Evolutionary conservation across 1,139 yeast species (phyloP), one percentile per base, ranked within the genome.

Genomic region (Yarrowia galli): DNA sequence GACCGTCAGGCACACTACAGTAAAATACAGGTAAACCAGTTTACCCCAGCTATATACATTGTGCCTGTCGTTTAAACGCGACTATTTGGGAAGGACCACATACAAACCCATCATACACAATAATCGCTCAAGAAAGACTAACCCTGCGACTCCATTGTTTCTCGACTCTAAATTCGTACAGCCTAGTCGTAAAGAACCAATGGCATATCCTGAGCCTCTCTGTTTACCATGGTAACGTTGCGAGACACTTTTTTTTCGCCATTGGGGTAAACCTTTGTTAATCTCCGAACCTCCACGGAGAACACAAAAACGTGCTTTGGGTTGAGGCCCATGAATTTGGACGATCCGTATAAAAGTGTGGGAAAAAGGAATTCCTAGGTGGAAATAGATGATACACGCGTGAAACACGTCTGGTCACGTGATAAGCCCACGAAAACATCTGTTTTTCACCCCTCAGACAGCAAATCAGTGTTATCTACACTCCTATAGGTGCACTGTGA

Each of bases 251-350:
- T 18, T 12, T 9, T n/a, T n/a, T n/a, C n/a, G n/a, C n/a, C n/a
- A n/a, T n/a, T n/a, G 43, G 43, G 20, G 20, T 8, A 45, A 45
- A 15, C 49, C 20, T 23, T 48, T 25, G 53, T 36, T 48, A 48
- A 48, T 48, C 28, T 48, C 54, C 54, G 54, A 48, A 15, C 36
- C 15, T 48, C 54, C 54, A 48, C 54, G 54, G 54, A 48, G 23
- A n/a, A 7, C 9, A 2, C 1, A 25, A 15, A 35, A 15, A 6
- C 7, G 15, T 10, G 38, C 13, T 35, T 48, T 16, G n/a, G 10
- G 36, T 48, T 48, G 35, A n/a, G 53, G n/a, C 22, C 53, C 53
- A 25, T 15, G 25, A 48, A 48, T 48, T 3, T 48, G 22, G n/a
- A 25, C n/a, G 35, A 48, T 48, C 36, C n/a, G 22, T n/a, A n/a